phyloP scores from a whole-genome alignment of 108 stramenopile genomes.

The Fistulifera pelliculosa region DNA sequence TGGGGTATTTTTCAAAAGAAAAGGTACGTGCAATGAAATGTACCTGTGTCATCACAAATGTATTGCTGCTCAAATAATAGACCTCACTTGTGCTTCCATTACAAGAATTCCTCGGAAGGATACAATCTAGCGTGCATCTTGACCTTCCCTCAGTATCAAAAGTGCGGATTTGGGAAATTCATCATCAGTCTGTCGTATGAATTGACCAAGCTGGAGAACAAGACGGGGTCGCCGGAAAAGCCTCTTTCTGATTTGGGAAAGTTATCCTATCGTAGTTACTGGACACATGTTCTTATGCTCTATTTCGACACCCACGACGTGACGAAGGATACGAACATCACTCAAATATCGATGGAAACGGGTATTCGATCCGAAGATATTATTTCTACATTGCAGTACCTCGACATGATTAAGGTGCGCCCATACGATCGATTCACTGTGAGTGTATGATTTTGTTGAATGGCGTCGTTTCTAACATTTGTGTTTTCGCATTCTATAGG shows the following conservation, averaged over 20 bases:
- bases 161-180: constrained; percentile 97
- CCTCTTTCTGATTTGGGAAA: constrained; percentile 94
- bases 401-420: constrained; percentile 87
- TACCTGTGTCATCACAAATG: no score
- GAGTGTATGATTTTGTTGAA: no score
- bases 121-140: constrained; percentile 99
- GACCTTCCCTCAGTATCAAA: constrained; percentile 97
- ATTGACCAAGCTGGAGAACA: constrained; percentile 81
- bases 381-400: constrained; percentile 87
- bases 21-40: constrained; percentile 55
- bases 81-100: neutral
- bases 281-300: constrained; percentile 76
- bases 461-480: no score
- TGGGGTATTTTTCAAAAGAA: constrained; percentile 98
- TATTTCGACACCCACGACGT: constrained; percentile 34
- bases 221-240: constrained; percentile 95
- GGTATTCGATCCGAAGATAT: constrained; percentile 97
- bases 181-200: constrained; percentile 95
- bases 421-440: no score
- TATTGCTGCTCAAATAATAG: neutral
- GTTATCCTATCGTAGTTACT: constrained; percentile 90
- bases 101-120: constrained; percentile 59
- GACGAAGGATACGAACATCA: constrained; percentile 60
- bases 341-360: constrained; percentile 77
- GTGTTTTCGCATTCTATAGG: no score